Percentiles rank a stretch among this genome's conserved stretches.
These are phyloP conservation scores for Lactuca sativa DNA, from an alignment of 129 eudicot species.

Conservation along the genomic window DNA sequence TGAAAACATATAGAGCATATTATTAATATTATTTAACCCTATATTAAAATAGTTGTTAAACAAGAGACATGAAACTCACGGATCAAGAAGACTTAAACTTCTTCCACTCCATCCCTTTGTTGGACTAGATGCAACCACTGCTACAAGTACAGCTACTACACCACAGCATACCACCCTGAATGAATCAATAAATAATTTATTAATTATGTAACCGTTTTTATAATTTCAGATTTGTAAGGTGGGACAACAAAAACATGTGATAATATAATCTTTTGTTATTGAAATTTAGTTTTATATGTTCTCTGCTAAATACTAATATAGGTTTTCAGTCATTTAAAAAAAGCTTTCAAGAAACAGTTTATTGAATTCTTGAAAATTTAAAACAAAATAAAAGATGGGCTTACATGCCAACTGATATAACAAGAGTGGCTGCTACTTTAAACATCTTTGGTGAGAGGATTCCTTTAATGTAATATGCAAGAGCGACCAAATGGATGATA, in stretches of 20 bases:
- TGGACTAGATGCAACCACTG: slow-evolving; percentile 97
- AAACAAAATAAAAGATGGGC: slow-evolving; percentile 26
- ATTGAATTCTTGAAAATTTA: neutral
- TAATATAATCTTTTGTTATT: neutral
- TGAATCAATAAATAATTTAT: neutral
- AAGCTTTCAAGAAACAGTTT: neutral
- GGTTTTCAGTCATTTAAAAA: neutral
- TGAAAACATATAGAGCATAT: neutral
- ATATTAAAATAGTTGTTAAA: too few relatives aligned
- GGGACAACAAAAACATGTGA: too few relatives aligned
- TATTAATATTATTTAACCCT: neutral
- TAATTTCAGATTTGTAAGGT: too few relatives aligned
- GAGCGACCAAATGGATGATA: slow-evolving; percentile 86
- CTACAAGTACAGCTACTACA: slow-evolving; percentile 80
- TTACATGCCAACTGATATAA: slow-evolving; percentile 91
- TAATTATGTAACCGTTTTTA: too few relatives aligned
- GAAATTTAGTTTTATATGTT: neutral
- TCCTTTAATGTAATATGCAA: slow-evolving; percentile 91
- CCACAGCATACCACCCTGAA: slow-evolving; percentile 84
- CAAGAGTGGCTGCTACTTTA: slow-evolving; percentile 93
- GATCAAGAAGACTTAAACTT: slow-evolving; percentile 97
- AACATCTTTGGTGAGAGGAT: slow-evolving; percentile 94
- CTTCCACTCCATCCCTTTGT: slow-evolving; percentile 99
- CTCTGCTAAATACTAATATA: neutral
- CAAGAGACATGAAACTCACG: slow-evolving; percentile 47